Evolutionary conservation across 768 basidiomycete species (phyloP), one percentile per base, ranked within the genome.

Genomic region (Russula ochroleuca): DNA sequence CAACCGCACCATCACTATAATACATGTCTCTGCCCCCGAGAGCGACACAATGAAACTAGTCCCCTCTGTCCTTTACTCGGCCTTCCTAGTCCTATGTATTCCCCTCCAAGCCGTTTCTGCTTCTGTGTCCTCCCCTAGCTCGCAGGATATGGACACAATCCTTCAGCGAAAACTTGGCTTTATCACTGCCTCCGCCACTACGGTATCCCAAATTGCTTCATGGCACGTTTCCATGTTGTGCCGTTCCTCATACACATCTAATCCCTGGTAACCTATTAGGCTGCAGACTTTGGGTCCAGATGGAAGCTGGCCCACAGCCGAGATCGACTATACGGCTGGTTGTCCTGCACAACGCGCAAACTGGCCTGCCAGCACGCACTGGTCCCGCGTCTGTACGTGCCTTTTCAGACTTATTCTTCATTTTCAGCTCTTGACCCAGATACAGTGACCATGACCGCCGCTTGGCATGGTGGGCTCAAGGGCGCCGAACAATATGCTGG

Each of bases 321-420:
- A 68, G 60, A 69, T 76, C 17, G 59, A 75, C 59, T 76, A 76
- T 56, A 60, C 68, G 0, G n/a, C 71, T 3, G 75, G 75, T 21
- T 76, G 75, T 55, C 23, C 62, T 23, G 75, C 75, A 28, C 73
- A 69, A 63, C 69, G 75, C 49, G 73, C 75, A 13, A 76, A 76
- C 64, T 76, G 75, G 75, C 75, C 75, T 7, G 74, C 74, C 2
- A 64, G 69, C 49, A 37, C 58, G 15, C 74, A 75, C 35, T 74
- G 72, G 71, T 19, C 41, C 28, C 64, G 74, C 23, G 54, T 72
- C 21, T 62, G 73, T 70, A 63, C 62, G 62, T 67, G 41, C 14
- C 28, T 40, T 35, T n/a, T 35, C 31, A 10, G 21, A 37, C 45
- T 0, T 37, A n/a, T 15, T 5, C 7, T 15, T 5, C 7, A 10